These are phyloP conservation scores for Triadica sebifera DNA, from an alignment of 345 rosid species.

Conservation along the genomic window DNA sequence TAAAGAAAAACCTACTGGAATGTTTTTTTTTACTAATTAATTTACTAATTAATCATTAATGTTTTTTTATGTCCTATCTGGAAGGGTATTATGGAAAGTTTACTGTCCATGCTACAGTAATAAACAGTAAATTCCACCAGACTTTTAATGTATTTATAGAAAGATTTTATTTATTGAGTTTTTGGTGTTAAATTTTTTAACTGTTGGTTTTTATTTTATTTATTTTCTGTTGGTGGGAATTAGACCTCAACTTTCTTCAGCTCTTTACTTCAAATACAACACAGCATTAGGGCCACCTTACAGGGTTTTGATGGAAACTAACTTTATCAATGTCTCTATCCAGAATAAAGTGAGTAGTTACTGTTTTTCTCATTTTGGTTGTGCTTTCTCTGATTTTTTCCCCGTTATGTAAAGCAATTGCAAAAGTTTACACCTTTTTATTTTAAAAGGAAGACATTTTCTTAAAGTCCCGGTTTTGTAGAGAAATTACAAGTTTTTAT, in stretches of 20 bases:
- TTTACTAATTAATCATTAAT: too few relatives aligned
- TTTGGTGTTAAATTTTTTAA: background rate
- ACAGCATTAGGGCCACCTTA: constrained; percentile 85
- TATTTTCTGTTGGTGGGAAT: background rate
- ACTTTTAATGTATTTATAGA: too few relatives aligned
- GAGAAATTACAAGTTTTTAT: background rate
- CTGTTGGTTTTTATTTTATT: background rate
- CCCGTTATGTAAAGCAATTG: too few relatives aligned
- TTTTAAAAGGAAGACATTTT: background rate
- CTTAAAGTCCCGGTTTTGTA: background rate
- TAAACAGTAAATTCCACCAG: too few relatives aligned
- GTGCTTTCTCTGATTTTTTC: background rate
- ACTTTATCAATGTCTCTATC: constrained; percentile 92
- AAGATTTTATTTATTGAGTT: too few relatives aligned
- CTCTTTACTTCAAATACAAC: constrained; percentile 44
- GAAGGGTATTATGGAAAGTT: too few relatives aligned
- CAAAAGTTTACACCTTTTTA: background rate
- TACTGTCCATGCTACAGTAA: too few relatives aligned
- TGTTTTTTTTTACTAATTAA: too few relatives aligned
- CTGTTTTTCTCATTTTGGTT: background rate
- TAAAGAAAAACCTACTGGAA: too few relatives aligned
- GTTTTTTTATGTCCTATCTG: too few relatives aligned
- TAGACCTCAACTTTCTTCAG: constrained; percentile 68
- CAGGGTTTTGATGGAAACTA: constrained; percentile 84
- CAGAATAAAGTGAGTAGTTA: constrained; percentile 71